A percentile compares a stretch with the other conserved stretches of the same genome.
Evolutionary conservation across 306 rosid species (phyloP).

Genomic region (Luffa aegyptiaca): DNA sequence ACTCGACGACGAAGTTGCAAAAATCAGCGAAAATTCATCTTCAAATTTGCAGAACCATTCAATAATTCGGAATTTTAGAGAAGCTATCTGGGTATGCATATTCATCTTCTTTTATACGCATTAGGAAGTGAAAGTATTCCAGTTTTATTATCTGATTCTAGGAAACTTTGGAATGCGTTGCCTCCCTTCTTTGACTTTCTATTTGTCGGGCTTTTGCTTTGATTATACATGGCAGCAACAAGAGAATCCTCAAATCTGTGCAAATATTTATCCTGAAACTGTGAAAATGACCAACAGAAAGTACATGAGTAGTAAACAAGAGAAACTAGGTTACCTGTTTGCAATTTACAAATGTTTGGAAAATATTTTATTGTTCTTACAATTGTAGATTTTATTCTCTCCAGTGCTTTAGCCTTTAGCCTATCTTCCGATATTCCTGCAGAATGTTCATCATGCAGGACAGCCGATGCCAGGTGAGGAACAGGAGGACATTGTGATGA

Average conservation of each 20-base stretch:
- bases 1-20: constrained; percentile 44
- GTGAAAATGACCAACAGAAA: neutral
- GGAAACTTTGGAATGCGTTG: neutral
- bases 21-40: constrained; percentile 30
- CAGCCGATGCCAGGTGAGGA: constrained; percentile 94
- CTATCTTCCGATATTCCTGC: constrained; percentile 24
- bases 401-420: neutral
- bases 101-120: neutral
- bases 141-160: neutral
- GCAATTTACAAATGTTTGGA: neutral
- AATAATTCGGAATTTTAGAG: constrained; percentile 57
- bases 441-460: constrained; percentile 88
- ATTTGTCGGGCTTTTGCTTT: neutral
- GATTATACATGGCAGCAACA: neutral
- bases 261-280: neutral
- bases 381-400: neutral
- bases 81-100: constrained; percentile 84
- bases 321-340: neutral
- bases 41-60: constrained; percentile 30
- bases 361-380: neutral
- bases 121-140: neutral
- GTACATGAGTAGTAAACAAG: neutral
- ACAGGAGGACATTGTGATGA: constrained; percentile 86
- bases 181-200: neutral
- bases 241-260: neutral